These are phyloP conservation scores for Penicillium lividum DNA, from an alignment of 495 filamentous ascomycete genomes.

Conservation along the genomic window DNA sequence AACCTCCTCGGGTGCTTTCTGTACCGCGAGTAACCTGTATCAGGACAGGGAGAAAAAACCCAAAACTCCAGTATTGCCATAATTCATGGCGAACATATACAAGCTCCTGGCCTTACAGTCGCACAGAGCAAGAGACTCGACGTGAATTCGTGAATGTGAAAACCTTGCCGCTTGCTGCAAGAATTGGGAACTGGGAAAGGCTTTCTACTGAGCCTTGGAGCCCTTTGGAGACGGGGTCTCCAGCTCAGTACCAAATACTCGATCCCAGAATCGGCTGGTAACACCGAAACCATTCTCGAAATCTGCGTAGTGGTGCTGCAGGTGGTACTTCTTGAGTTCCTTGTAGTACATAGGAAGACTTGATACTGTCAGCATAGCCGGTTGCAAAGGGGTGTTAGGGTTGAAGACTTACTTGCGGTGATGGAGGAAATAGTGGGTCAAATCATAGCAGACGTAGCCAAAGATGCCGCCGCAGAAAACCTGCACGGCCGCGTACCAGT, in stretches of 20 bases:
- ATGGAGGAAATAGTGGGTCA: slow-evolving; percentile 99
- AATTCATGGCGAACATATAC: slow-evolving; percentile 19
- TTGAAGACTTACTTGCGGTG: slow-evolving; percentile 72
- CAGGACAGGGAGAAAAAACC: slow-evolving; percentile 17
- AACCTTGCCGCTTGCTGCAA: slow-evolving; percentile 6
- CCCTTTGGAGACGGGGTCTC: slow-evolving; percentile 43
- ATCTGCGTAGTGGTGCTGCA: slow-evolving; percentile 95
- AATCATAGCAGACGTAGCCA: slow-evolving; percentile 93
- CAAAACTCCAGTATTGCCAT: slow-evolving; percentile 23
- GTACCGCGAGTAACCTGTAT: slow-evolving; percentile 19
- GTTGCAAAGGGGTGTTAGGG: neutral
- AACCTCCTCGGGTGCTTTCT: slow-evolving; percentile 7
- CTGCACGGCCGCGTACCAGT: slow-evolving; percentile 77
- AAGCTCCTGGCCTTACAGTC: slow-evolving; percentile 1
- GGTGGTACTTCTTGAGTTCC: slow-evolving; percentile 92
- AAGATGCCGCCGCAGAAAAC: slow-evolving; percentile 91
- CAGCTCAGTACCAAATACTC: slow-evolving; percentile 86
- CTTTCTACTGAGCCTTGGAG: slow-evolving; percentile 57
- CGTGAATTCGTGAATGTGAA: slow-evolving; percentile 31
- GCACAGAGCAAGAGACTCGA: slow-evolving; percentile 18
- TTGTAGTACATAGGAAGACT: slow-evolving; percentile 84
- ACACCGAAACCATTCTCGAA: slow-evolving; percentile 98
- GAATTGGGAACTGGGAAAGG: neutral
- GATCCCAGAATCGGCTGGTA: slow-evolving; percentile 97
- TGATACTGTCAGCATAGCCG: slow-evolving; percentile 16